phyloP scores from a whole-genome alignment of 2,329 filamentous ascomycete genomes.

The Colletotrichum gigasporum region DNA sequence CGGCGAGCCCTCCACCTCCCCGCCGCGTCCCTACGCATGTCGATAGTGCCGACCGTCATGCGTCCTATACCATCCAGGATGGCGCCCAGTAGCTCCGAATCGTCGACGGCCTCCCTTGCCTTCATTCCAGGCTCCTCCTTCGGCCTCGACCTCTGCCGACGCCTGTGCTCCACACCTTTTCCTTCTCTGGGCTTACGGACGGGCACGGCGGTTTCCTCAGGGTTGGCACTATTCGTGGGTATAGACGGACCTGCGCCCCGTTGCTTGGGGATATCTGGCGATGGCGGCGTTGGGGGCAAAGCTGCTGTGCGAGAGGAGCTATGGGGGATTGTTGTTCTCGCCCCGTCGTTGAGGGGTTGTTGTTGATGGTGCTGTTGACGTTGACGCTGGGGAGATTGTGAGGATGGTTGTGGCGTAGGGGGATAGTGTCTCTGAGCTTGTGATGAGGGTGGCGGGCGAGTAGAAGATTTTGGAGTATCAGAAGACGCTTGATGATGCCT shows the following conservation, averaged over 20 bases:
- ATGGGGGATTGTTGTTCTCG: background rate
- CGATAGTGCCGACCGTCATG: slow-evolving; percentile 37
- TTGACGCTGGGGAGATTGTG: background rate
- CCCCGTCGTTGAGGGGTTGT: background rate
- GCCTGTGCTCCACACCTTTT: background rate
- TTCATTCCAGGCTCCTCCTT: background rate
- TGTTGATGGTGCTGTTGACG: background rate
- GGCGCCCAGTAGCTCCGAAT: slow-evolving; percentile 43
- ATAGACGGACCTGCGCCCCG: background rate
- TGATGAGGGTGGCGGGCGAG: background rate
- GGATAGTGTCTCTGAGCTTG: background rate
- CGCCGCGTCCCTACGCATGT: slow-evolving; percentile 47
- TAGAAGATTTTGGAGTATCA: background rate
- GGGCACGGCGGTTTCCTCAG: background rate
- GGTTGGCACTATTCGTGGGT: no score
- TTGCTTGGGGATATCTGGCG: background rate
- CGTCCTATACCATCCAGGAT: slow-evolving; percentile 48
- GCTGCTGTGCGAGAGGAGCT: background rate
- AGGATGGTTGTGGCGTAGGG: background rate
- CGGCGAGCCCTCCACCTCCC: slow-evolving; percentile 51
- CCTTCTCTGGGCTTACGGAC: background rate
- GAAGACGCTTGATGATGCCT: background rate
- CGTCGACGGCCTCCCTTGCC: slow-evolving; percentile 33
- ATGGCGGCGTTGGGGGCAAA: background rate
- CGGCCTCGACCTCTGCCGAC: background rate